phyloP scores from a whole-genome alignment of 202 grass and related monocot genomes.

The Hordeum pubiflorum region DNA sequence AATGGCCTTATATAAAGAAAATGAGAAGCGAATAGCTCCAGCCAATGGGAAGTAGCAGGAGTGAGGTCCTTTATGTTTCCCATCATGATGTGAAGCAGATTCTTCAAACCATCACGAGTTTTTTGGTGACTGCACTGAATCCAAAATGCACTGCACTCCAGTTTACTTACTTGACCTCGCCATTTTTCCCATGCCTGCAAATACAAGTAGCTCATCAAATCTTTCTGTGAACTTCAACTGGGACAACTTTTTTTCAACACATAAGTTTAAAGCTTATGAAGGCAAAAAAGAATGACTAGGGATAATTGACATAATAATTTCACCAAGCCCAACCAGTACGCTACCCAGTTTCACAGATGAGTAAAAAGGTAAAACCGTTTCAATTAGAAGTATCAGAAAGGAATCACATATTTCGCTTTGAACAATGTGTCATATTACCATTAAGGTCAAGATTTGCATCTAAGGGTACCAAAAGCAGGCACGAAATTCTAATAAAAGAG shows the following conservation, averaged over 20 bases:
- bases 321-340: constrained; percentile 3
- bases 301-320: neutral
- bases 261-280: neutral
- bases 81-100: constrained; percentile 91
- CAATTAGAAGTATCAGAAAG: neutral
- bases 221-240: constrained; percentile 3
- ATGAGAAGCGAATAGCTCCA: constrained; percentile 90
- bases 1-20: constrained; percentile 88
- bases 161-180: constrained; percentile 74
- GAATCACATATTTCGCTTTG: neutral
- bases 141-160: constrained; percentile 89
- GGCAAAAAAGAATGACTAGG: neutral
- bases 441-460: neutral
- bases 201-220: constrained; percentile 15
- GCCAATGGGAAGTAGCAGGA: constrained; percentile 74
- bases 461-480: neutral
- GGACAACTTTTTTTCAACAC: neutral
- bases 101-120: constrained; percentile 87
- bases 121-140: constrained; percentile 77
- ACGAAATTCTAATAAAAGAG: neutral
- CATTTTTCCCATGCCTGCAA: constrained; percentile 89
- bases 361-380: neutral
- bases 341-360: neutral
- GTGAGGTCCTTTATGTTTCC: constrained; percentile 67
- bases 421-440: neutral